A percentile compares a stretch with the other conserved stretches of the same genome.
Evolutionary conservation across 78 protist species (phyloP).

Genomic region (Speleostelium caveatum): DNA sequence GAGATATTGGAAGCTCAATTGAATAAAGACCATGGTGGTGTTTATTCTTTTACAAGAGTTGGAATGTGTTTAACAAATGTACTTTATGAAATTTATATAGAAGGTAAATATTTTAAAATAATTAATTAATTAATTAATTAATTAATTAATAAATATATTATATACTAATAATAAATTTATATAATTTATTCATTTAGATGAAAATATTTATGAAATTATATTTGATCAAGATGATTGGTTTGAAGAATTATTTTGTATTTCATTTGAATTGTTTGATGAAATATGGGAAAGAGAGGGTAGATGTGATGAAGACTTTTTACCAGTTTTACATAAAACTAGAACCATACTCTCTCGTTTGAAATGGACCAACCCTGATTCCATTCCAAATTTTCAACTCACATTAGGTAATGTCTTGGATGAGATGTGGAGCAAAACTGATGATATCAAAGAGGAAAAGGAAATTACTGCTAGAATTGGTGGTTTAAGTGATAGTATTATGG

Average conservation of each 20-base stretch:
- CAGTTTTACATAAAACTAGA: constrained; percentile 64
- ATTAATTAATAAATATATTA: background rate
- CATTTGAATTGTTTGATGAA: constrained; percentile 73
- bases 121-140: too few relatives aligned
- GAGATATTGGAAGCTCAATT: constrained; percentile 57
- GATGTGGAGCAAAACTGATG: constrained; percentile 42
- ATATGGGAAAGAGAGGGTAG: constrained; percentile 67
- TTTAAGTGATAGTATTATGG: constrained; percentile 63
- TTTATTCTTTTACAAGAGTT: constrained; percentile 52
- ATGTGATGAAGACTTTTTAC: constrained; percentile 37
- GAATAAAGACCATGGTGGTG: background rate
- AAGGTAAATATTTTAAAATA: background rate
- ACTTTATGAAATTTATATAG: constrained; percentile 59
- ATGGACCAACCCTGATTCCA: constrained; percentile 74
- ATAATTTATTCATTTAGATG: constrained; percentile 18
- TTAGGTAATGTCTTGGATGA: constrained; percentile 76
- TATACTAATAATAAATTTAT: background rate
- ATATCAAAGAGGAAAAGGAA: constrained; percentile 27
- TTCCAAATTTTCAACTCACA: constrained; percentile 34
- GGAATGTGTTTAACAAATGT: constrained; percentile 52
- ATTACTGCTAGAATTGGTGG: constrained; percentile 20
- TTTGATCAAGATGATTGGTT: constrained; percentile 80
- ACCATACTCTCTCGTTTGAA: constrained; percentile 40
- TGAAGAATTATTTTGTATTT: constrained; percentile 72
- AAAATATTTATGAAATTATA: constrained; percentile 66